These are phyloP conservation scores for Orbilia oligospora DNA, from an alignment of 2,329 filamentous ascomycete species.

Conservation along the genomic window DNA sequence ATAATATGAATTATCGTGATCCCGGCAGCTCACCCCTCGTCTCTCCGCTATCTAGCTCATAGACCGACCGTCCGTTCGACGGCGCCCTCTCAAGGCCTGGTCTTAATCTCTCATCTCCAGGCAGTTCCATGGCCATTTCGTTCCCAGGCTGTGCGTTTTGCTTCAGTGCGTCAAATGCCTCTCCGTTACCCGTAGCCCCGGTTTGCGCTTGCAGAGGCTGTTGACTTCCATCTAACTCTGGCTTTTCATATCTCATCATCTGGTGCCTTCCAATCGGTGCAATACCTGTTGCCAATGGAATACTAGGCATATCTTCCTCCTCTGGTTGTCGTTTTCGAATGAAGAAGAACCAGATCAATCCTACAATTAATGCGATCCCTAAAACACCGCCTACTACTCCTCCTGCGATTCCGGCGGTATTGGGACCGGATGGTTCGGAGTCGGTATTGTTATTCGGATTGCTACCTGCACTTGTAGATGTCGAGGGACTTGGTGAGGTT, in stretches of 20 bases:
- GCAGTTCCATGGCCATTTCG: constrained; percentile 22
- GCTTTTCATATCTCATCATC: constrained; percentile 52
- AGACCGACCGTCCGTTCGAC: constrained; percentile 22
- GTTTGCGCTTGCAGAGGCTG: background rate
- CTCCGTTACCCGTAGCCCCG: background rate
- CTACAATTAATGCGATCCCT: constrained; percentile 20
- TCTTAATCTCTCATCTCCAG: constrained; percentile 4
- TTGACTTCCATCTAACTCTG: constrained; percentile 44
- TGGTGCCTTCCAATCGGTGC: background rate
- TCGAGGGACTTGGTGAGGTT: background rate
- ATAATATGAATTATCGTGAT: background rate
- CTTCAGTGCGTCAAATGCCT: constrained; percentile 30
- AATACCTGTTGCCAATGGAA: constrained; percentile 16
- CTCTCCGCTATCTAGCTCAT: constrained; percentile 34
- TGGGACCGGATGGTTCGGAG: constrained; percentile 7
- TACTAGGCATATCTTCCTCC: constrained; percentile 21
- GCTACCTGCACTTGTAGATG: background rate
- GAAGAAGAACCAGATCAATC: constrained; percentile 40
- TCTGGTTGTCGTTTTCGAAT: constrained; percentile 19
- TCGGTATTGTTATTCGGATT: background rate
- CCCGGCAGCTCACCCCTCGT: constrained; percentile 32
- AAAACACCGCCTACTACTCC: constrained; percentile 31
- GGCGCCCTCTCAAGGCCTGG: background rate
- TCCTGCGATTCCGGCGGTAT: constrained; percentile 38
- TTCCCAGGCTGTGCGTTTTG: background rate